Base-by-base conservation (phyloP, 768 basidiomycete genomes). In the Amanita pseudoporphyria region DNA sequence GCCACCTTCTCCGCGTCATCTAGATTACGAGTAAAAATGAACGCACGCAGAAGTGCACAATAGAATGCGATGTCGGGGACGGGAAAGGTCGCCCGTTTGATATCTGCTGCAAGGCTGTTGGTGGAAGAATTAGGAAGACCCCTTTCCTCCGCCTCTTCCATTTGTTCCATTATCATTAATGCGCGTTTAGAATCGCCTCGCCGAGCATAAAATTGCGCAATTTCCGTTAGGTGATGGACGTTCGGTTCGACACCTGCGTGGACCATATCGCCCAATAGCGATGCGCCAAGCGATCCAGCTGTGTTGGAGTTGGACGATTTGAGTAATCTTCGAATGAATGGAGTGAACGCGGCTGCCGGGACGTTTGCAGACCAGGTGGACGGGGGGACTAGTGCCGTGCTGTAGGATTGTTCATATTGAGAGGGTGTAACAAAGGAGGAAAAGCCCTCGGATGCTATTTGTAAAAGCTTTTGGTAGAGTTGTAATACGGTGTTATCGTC, bases 261-360 rank as follows among this genome's bases (percentile, higher is more conserved):
- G 3, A 67, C 40, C 78, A 85, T 82, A 57, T 84, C 79, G n/a
- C 54, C 54, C 33, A 84, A 45, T 16, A 82, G 65, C 18, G 55
- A 52, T 0, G 65, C 56, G 0, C 73, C 76, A 24, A 59, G 58
- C 24, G 52, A 54, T 3, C 57, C 45, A n/a, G 32, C 28, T 18
- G 38, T 19, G 9, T 3, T 31, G 6, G 18, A 9, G 4, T 30
- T 36, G 18, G 49, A 33, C 1, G 41, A 33, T 4, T 54, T 47
- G 45, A 68, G 67, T 55, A 78, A 64, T 16, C 59, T 60, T 31
- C 64, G 59, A 35, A 83, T 61, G 58, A 84, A 84, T 0, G 78
- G 71, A 1, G 69, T 75, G 57, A 84, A 86, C 1, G 70, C 63
- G 5, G 60, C 54, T 2, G 58, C 49, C 33, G 57, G 54, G 9